phyloP scores from a whole-genome alignment of 2,329 filamentous ascomycete species.

The Aspergillus arachidicola region DNA sequence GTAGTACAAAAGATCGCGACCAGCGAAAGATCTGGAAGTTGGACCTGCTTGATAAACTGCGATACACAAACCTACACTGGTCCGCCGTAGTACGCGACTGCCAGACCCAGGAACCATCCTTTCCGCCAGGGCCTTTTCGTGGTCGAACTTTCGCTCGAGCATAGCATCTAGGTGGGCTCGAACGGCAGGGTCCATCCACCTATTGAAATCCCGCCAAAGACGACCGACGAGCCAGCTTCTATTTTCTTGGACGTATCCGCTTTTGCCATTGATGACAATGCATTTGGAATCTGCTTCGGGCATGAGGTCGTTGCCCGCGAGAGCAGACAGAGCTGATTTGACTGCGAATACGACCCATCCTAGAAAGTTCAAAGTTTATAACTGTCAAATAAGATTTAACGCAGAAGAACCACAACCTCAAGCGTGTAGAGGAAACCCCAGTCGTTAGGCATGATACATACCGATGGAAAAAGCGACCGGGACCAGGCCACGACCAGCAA shows the following conservation, averaged over 20 bases:
- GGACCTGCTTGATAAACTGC: slow-evolving; percentile 24
- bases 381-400: too few species aligned
- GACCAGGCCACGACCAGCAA: too few species aligned
- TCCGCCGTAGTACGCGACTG: slow-evolving; percentile 15
- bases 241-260: slow-evolving; percentile 43
- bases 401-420: too few species aligned
- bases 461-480: too few species aligned
- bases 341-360: too few species aligned
- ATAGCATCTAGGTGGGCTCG: slow-evolving; percentile 14
- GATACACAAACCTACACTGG: slow-evolving; percentile 28
- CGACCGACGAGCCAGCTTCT: slow-evolving; percentile 48
- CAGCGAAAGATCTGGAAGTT: slow-evolving; percentile 10
- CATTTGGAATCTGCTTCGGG: too few species aligned
- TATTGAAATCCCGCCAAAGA: slow-evolving; percentile 46
- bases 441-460: too few species aligned
- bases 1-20: slow-evolving; percentile 28
- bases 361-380: too few species aligned
- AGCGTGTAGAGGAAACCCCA: too few species aligned
- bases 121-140: background rate
- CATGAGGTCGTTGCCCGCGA: too few species aligned
- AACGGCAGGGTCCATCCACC: slow-evolving; percentile 24
- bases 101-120: slow-evolving; percentile 4
- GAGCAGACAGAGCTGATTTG: too few species aligned
- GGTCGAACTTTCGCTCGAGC: slow-evolving; percentile 17
- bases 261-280: slow-evolving; percentile 40